Base-by-base conservation (phyloP, 805 yeast species). In the Hanseniaspora hatyaiensis region DNA sequence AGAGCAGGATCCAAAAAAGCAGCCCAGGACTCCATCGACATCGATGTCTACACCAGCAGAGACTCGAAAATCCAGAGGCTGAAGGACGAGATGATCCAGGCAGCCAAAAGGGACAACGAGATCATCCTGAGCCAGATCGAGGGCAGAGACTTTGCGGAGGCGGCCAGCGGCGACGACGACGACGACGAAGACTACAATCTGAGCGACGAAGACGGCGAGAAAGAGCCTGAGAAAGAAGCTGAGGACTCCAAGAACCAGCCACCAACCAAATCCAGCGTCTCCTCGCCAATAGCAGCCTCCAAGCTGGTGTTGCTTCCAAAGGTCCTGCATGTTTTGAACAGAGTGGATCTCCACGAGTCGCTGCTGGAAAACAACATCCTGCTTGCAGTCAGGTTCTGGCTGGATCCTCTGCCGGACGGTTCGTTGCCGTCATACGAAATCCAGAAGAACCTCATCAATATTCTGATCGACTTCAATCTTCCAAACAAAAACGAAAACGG, bases 391-490 rank as follows among this genome's bases (percentile, higher is more conserved):
- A 75, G 97, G 56, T 80, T 86, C 62, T 92, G 99, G 99, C 71
- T 92, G 50, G 99, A 92, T 64, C 99, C 99, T 26, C 72, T 92
- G 57, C 98, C 98, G 3, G 97, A 94, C 70, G 95, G 94, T 39
- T 85, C 96, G 9, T 72, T 92, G 65, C 99, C 99, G n/a, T 88
- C 95, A 1, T 92, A 82, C 66, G 95, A 87, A 63, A 89, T 92
- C 54, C 98, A 92, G 63, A 85, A 82, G 62, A 88, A 82, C 49
- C 66, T 92, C 56, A 45, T 45, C 15, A 34, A 37, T 9, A 45
- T 45, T 4, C 12, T 45, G 9, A 37, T 36, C 11, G 49, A 45
- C 19, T 83, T 92, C 55, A 68, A 70, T 16, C 24, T 48, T 13
- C 38, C 46, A 11, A 82, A 94, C 31, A 67, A 92, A 50, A 71